phyloP scores from a whole-genome alignment of 129 eudicot genomes.

The Deinandra increscens region DNA sequence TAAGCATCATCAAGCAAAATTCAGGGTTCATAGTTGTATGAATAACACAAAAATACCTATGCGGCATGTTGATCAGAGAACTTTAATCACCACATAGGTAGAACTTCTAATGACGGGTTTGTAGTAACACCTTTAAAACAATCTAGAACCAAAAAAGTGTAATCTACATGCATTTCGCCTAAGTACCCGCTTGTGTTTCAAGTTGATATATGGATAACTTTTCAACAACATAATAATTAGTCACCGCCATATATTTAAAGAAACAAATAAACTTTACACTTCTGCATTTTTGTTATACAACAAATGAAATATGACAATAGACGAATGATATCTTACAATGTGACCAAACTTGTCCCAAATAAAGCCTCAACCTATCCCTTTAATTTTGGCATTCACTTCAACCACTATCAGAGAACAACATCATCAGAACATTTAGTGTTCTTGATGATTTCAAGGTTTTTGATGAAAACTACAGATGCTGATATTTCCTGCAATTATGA shows the following conservation, averaged over 20 bases:
- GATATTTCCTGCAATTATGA: constrained; percentile 58
- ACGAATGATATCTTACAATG: constrained; percentile 57
- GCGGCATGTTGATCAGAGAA: too few species aligned
- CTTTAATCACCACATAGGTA: too few species aligned
- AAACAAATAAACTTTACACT: not conserved
- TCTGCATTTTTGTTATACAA: not conserved
- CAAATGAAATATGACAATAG: constrained; percentile 8
- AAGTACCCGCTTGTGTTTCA: constrained; percentile 45
- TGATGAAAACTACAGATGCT: constrained; percentile 83
- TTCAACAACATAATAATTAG: constrained; percentile 86
- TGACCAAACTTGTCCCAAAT: constrained; percentile 97
- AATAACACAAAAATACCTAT: too few species aligned
- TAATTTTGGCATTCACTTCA: constrained; percentile 63
- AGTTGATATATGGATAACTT: constrained; percentile 71
- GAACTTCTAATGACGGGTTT: too few species aligned
- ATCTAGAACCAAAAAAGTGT: too few species aligned
- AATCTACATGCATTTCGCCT: too few species aligned
- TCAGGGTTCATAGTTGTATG: too few species aligned
- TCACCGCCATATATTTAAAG: constrained; percentile 41
- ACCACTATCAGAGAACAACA: constrained; percentile 44
- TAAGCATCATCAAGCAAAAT: too few species aligned
- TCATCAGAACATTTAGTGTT: constrained; percentile 45
- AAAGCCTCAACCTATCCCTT: constrained; percentile 98
- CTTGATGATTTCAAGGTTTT: constrained; percentile 58
- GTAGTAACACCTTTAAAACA: too few species aligned